Conservation (phyloP, 2,329 filamentous ascomycete genomes). For the Ceratocystis ficicola region DNA sequence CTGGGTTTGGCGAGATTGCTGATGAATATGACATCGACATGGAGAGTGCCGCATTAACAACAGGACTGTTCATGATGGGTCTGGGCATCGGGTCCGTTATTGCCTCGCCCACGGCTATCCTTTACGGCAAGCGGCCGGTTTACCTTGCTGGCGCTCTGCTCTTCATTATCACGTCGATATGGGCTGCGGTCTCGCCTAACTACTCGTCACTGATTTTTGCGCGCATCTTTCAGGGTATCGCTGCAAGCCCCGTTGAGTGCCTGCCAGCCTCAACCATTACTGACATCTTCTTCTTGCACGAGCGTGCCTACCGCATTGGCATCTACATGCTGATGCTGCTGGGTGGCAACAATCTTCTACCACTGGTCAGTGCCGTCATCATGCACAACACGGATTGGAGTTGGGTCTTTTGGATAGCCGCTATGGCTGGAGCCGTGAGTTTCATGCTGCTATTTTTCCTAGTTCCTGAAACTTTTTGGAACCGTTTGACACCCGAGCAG, state of each 20-base stretch:
- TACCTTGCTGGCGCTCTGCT: slow-evolving; percentile 67
- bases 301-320: slow-evolving; percentile 81
- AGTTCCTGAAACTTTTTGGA: slow-evolving; percentile 93
- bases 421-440: slow-evolving; percentile 63
- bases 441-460: slow-evolving; percentile 70
- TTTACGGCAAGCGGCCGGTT: slow-evolving; percentile 82
- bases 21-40: slow-evolving; percentile 51
- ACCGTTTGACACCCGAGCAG: slow-evolving; percentile 52
- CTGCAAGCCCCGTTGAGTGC: slow-evolving; percentile 82
- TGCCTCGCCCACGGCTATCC: slow-evolving; percentile 77
- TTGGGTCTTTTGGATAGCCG: slow-evolving; percentile 84
- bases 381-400: slow-evolving; percentile 71
- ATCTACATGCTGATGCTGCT: slow-evolving; percentile 84
- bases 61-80: slow-evolving; percentile 88
- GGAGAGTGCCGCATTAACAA: slow-evolving; percentile 69
- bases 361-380: slow-evolving; percentile 72
- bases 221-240: slow-evolving; percentile 75
- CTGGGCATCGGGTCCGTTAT: slow-evolving; percentile 74
- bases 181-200: slow-evolving; percentile 74
- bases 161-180: slow-evolving; percentile 66
- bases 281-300: slow-evolving; percentile 80
- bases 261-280: slow-evolving; percentile 87
- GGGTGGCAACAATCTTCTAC: slow-evolving; percentile 81
- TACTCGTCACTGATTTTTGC: slow-evolving; percentile 70
- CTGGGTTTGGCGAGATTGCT: slow-evolving; percentile 76